Conservation (phyloP, 768 basidiomycete genomes). For the Lactarius deliciosus region DNA sequence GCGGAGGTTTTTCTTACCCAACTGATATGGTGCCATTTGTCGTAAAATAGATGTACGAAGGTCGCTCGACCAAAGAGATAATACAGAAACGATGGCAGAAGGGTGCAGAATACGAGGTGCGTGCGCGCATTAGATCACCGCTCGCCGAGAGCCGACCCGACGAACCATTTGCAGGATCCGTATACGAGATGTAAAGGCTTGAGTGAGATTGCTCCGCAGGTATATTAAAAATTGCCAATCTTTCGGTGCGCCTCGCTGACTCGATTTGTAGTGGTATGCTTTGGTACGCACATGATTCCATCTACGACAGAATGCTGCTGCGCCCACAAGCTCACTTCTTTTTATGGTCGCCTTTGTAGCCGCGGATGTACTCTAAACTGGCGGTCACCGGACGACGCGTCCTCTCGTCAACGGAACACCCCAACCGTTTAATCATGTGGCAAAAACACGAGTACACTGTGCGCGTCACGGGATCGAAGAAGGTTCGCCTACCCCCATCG, state of each 20-base stretch:
- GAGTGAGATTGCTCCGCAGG: constrained; percentile 32
- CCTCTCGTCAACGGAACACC: constrained; percentile 56
- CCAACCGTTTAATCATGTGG: constrained; percentile 59
- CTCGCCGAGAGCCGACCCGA: constrained; percentile 44
- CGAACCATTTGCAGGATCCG: constrained; percentile 28
- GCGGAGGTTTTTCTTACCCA: too few relatives aligned
- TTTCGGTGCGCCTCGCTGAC: constrained; percentile 4
- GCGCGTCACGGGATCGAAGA: constrained; percentile 52
- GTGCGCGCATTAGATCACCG: constrained; percentile 36
- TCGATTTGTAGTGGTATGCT: constrained; percentile 47
- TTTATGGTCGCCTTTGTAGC: constrained; percentile 37
- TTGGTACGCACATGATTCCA: constrained; percentile 41
- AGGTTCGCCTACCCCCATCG: constrained; percentile 37
- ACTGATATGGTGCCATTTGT: background rate
- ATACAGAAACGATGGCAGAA: constrained; percentile 52
- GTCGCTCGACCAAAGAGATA: constrained; percentile 51
- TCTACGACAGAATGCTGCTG: background rate
- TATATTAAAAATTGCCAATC: constrained; percentile 7
- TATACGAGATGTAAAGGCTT: constrained; percentile 29
- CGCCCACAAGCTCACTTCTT: constrained; percentile 6
- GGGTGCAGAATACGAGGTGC: constrained; percentile 62
- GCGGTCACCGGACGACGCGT: constrained; percentile 52
- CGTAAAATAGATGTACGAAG: constrained; percentile 45
- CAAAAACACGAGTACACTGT: constrained; percentile 62
- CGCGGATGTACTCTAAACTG: constrained; percentile 54